These are phyloP conservation scores for Penicillium odoratum DNA, from an alignment of 495 filamentous ascomycete species.

Conservation along the genomic window DNA sequence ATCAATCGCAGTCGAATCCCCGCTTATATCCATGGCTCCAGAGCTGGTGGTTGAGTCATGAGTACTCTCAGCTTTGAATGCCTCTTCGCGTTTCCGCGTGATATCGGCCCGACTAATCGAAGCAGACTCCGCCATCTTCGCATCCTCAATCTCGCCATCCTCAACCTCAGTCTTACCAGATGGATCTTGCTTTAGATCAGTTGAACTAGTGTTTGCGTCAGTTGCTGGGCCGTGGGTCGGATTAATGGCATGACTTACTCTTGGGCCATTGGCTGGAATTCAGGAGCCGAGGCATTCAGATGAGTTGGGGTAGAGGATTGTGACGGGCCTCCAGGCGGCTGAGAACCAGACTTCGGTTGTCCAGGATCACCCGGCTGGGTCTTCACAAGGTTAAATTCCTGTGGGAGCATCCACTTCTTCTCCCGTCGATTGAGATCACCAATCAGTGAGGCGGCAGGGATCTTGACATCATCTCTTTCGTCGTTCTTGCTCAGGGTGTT, in stretches of 20 bases:
- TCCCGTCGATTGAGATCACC: conserved; percentile 78
- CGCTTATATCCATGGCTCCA: conserved; percentile 7
- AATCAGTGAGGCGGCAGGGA: conserved; percentile 80
- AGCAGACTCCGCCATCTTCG: conserved; percentile 46
- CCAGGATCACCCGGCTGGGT: conserved; percentile 26
- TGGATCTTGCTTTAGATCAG: conserved; percentile 30
- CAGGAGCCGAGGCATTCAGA: conserved; percentile 49
- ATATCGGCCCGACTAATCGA: conserved; percentile 5
- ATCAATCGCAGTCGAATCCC: conserved; percentile 1
- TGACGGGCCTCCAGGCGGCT: conserved; percentile 25
- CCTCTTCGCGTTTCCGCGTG: conserved; percentile 14
- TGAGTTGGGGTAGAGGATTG: conserved; percentile 32
- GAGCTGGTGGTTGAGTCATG: conserved; percentile 12
- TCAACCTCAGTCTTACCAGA: conserved; percentile 59
- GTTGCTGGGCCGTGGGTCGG: conserved; percentile 2
- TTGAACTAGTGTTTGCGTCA: conserved; percentile 27
- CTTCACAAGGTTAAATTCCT: conserved; percentile 60
- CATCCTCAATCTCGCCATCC: conserved; percentile 78
- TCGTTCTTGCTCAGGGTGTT: conserved; percentile 66
- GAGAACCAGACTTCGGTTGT: conserved; percentile 24
- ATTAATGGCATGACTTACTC: conserved; percentile 41
- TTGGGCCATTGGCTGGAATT: conserved; percentile 44
- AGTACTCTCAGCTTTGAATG: conserved; percentile 9
- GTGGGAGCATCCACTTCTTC: conserved; percentile 81
- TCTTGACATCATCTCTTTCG: conserved; percentile 81